Evolutionary conservation across 2,329 filamentous ascomycete genomes (phyloP).

Genomic region (Alternaria metachromatica): DNA sequence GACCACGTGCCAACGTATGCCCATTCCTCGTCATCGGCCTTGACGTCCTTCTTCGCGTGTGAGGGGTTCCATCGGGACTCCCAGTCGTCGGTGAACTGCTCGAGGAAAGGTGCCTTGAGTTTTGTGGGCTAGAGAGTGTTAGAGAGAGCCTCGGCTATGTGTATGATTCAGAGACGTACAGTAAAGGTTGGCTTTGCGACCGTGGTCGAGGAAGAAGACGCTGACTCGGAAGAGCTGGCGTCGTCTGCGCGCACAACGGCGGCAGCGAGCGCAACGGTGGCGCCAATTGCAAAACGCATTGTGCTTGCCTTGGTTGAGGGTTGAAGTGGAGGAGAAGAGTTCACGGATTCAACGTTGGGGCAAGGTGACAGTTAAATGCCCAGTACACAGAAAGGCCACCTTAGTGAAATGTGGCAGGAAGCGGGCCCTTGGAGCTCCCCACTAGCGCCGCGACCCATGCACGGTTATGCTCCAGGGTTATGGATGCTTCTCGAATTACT

Average conservation of each 20-base stretch:
- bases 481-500: conserved; percentile 31
- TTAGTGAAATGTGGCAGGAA: conserved; percentile 26
- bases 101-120: conserved; percentile 91
- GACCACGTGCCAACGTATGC: conserved; percentile 96
- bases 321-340: conserved; percentile 25
- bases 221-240: conserved; percentile 53
- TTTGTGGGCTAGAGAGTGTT: conserved; percentile 72
- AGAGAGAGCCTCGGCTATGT: conserved; percentile 12
- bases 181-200: conserved; percentile 83
- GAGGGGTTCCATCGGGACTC: conserved; percentile 92
- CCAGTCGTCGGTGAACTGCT: conserved; percentile 99
- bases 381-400: conserved; percentile 19
- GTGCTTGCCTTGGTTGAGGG: conserved; percentile 39
- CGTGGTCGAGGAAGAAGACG: conserved; percentile 63
- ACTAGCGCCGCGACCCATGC: conserved; percentile 17
- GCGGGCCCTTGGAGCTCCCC: conserved; percentile 19
- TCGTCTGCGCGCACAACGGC: conserved; percentile 75
- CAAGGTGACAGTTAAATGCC: conserved; percentile 32
- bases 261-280: conserved; percentile 71
- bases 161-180: conserved; percentile 62
- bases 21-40: conserved; percentile 84
- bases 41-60: conserved; percentile 92
- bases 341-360: conserved; percentile 23
- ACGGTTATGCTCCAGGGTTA: conserved; percentile 9
- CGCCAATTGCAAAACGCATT: conserved; percentile 73